Evolutionary conservation across 441 rosid genomes (phyloP).

Genomic region (Cnidoscolus chayamansa): DNA sequence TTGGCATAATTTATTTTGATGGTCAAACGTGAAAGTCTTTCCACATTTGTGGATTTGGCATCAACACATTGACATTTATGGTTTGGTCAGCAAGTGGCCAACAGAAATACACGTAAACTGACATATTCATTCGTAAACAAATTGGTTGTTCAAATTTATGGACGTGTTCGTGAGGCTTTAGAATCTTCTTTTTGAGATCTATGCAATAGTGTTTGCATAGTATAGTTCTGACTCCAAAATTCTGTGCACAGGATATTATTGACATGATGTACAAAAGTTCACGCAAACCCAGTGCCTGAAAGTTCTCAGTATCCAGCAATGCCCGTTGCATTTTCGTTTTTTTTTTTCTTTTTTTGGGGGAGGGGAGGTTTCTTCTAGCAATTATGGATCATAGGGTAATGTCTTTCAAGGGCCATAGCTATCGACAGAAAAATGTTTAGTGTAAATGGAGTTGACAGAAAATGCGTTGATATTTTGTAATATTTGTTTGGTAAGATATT

Average conservation of each 20-base stretch:
- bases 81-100: not conserved
- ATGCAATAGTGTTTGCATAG: not conserved
- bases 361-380: not conserved
- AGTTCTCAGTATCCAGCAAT: not conserved
- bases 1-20: not conserved
- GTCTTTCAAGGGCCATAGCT: slow-evolving; percentile 9
- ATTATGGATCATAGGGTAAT: not conserved
- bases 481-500: not conserved
- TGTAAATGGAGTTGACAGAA: slow-evolving; percentile 9
- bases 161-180: not conserved
- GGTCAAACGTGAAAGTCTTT: not conserved
- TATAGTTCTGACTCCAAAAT: not conserved
- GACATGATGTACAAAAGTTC: slow-evolving; percentile 68
- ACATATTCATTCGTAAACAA: not conserved
- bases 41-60: not conserved
- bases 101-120: too few relatives aligned
- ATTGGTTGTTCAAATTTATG: not conserved
- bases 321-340: not conserved
- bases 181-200: not conserved
- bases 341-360: not conserved
- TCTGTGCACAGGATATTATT: slow-evolving; percentile 45
- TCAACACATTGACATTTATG: not conserved
- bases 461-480: not conserved
- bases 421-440: not conserved
- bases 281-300: slow-evolving; percentile 41